phyloP scores from a whole-genome alignment of 306 rosid genomes.

The Lablab purpureus region DNA sequence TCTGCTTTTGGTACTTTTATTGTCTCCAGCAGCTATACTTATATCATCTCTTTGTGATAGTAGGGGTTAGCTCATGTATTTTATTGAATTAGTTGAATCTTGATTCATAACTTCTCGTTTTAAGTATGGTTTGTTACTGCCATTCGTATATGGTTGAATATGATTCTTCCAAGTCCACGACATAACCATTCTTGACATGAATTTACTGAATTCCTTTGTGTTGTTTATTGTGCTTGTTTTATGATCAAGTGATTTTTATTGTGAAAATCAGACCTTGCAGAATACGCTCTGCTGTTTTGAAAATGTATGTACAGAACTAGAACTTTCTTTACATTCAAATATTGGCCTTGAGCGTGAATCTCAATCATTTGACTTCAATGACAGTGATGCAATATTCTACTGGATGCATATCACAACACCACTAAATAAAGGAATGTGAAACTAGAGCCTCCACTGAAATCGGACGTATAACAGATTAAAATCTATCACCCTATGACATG shows the following conservation, averaged over 20 bases:
- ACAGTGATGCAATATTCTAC: background rate
- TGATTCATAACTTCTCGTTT: background rate
- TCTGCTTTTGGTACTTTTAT: background rate
- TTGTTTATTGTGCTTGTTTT: background rate
- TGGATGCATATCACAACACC: background rate
- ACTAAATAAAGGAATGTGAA: background rate
- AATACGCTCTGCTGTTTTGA: background rate
- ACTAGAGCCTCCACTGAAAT: background rate
- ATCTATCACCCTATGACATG: background rate
- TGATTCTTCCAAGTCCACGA: background rate
- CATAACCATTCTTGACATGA: background rate
- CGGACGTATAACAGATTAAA: background rate
- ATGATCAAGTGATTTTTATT: background rate
- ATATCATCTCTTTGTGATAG: background rate
- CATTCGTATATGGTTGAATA: background rate
- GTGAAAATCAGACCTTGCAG: background rate
- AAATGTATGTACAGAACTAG: background rate
- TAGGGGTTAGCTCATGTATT: background rate
- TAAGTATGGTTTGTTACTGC: background rate
- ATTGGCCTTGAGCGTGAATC: background rate
- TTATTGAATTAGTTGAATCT: background rate
- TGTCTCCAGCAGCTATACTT: background rate
- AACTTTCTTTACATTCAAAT: conserved; percentile 6
- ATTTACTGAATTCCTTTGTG: background rate
- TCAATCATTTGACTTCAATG: background rate